Evolutionary conservation across 2,329 filamentous ascomycete genomes (phyloP).

Genomic region (Orbilia javanica): DNA sequence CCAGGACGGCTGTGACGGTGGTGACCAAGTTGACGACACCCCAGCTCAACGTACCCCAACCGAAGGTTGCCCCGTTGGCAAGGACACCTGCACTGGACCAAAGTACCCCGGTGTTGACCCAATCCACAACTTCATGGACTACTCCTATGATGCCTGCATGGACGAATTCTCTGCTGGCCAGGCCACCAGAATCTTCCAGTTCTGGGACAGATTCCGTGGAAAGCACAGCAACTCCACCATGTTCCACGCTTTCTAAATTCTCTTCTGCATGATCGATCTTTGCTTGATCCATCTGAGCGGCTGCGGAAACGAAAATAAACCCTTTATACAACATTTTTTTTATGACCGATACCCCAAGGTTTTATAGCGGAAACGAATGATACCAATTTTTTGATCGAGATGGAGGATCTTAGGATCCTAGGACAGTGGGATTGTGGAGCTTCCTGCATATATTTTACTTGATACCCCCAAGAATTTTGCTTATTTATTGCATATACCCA

Average conservation of each 20-base stretch:
- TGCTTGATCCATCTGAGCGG: constrained; percentile 12
- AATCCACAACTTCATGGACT: constrained; percentile 65
- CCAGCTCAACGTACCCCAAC: constrained; percentile 64
- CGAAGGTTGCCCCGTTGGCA: constrained; percentile 66
- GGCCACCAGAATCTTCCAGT: constrained; percentile 66
- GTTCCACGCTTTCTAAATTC: constrained; percentile 34
- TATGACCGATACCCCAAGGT: constrained; percentile 33
- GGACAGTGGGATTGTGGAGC: constrained; percentile 8
- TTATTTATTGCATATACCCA: constrained; percentile 43
- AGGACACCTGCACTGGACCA: constrained; percentile 63
- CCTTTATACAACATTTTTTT: constrained; percentile 27
- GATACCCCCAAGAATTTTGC: constrained; percentile 36
- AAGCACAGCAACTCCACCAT: constrained; percentile 37
- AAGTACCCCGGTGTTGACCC: constrained; percentile 61
- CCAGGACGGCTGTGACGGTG: constrained; percentile 66
- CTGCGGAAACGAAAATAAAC: background rate
- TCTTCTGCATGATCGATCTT: constrained; percentile 19
- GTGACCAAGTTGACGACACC: constrained; percentile 66
- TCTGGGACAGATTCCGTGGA: constrained; percentile 65
- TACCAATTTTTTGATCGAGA: background rate
- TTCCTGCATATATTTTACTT: constrained; percentile 6
- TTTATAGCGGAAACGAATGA: constrained; percentile 19
- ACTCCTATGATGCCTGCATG: constrained; percentile 66
- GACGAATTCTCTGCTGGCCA: constrained; percentile 68
- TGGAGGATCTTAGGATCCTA: too few relatives aligned